Evolutionary conservation across 2,329 filamentous ascomycete species (phyloP).

Genomic region (Chalaropsis thielavioides): DNA sequence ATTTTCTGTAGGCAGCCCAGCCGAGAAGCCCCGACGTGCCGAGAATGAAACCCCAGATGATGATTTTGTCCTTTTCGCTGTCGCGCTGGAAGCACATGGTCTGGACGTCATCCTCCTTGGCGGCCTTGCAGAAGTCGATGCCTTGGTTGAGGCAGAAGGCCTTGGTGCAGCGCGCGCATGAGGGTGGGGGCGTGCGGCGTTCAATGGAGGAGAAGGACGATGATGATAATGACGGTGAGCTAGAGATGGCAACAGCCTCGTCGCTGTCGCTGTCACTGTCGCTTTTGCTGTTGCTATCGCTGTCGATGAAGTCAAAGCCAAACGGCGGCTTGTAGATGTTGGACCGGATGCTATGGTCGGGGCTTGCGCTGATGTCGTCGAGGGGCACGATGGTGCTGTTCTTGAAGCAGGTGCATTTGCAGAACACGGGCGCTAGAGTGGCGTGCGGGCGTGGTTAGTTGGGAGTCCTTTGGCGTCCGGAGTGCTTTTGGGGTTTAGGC

Average conservation of each 20-base stretch:
- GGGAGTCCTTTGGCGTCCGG: constrained; percentile 20
- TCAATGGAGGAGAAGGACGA: constrained; percentile 21
- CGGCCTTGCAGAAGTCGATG: constrained; percentile 48
- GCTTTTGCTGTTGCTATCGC: too few species aligned
- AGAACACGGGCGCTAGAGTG: constrained; percentile 43
- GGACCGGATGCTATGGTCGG: constrained; percentile 19
- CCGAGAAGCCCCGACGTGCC: constrained; percentile 43
- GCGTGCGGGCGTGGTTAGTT: not conserved
- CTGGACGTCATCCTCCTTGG: constrained; percentile 45
- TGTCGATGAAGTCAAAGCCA: constrained; percentile 19
- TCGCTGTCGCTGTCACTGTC: constrained; percentile 13
- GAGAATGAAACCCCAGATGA: constrained; percentile 49
- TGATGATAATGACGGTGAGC: constrained; percentile 21
- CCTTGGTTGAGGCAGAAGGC: constrained; percentile 46
- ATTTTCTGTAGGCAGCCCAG: constrained; percentile 36
- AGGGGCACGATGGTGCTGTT: constrained; percentile 54
- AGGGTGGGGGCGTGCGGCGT: constrained; percentile 26
- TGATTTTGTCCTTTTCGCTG: constrained; percentile 51
- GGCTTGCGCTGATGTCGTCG: constrained; percentile 24
- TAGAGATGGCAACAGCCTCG: constrained; percentile 14
- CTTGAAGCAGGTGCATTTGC: constrained; percentile 57
- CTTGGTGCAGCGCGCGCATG: constrained; percentile 49
- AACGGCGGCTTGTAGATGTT: constrained; percentile 18
- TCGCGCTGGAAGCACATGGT: constrained; percentile 54
- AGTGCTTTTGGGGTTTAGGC: not conserved